Evolutionary conservation across 108 stramenopile species (phyloP), one percentile per base, ranked within the genome.

Genomic region (Hondaea fermentalgiana): DNA sequence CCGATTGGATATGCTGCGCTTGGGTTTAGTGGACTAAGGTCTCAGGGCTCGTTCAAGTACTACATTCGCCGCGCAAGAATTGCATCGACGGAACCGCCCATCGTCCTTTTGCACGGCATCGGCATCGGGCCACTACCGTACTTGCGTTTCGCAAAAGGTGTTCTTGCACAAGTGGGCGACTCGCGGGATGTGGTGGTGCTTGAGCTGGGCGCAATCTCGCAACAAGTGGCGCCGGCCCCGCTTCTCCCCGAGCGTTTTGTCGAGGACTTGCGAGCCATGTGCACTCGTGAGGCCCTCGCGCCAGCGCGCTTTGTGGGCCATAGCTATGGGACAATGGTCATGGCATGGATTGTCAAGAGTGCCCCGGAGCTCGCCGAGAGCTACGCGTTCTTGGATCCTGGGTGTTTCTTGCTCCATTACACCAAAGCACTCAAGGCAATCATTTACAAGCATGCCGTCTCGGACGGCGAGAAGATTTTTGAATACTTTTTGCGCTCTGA

Each of bases 401-500:
- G 49, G 1, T 53, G 49, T 12, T 83, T 83, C 23, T 45, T 83
- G 19, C 51, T 83, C 16, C 76, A 83, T 45, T 28, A 83, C 76
- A 53, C 76, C 51, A 83, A 47, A 17, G 51, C 76, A 12, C 76
- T 83, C 76, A 47, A 53, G 49, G 76, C 76, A 1, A 83, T 83
- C 51, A 53, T 83, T 23, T 83, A 83, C 76, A 83, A 83, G 76
- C 43, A 83, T 12, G 76, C 76, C n/a, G 45, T 83, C n/a, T 25
- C 49, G 19, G 76, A 83, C n/a, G 76, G 49, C 10, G 76, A 83
- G 51, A 83, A 83, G 51, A 21, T 83, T 6, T 83, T 83, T 35
- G 49, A 83, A 45, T 83, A 83, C 76, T 83, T 83, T 83, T 53
- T 83, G 25, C 76, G 76, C 23, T 53, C 49, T 17, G 76, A 83